Conservation (phyloP, 2,329 filamentous ascomycete genomes). For the Byssoonygena ceratinophila region DNA sequence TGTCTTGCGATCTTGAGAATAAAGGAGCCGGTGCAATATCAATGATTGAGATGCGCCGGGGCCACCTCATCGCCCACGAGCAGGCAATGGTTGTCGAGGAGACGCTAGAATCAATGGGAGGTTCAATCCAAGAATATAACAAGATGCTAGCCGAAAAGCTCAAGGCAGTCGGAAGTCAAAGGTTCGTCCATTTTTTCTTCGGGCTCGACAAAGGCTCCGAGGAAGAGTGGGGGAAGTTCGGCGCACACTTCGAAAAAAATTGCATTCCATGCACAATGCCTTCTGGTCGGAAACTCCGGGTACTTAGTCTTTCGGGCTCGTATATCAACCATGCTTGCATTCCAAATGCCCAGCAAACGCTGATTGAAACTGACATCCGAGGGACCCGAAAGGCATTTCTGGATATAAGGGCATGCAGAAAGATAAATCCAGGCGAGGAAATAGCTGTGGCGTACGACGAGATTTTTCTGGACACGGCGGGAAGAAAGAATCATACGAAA, state of each 20-base stretch:
- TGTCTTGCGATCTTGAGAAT: neutral
- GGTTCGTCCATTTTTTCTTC: slow-evolving; percentile 10
- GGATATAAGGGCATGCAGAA: slow-evolving; percentile 15
- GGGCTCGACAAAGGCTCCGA: neutral
- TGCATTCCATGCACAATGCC: slow-evolving; percentile 5
- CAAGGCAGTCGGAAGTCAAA: neutral
- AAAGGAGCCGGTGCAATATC: slow-evolving; percentile 8
- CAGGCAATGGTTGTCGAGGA: slow-evolving; percentile 8
- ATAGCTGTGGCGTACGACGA: slow-evolving; percentile 16
- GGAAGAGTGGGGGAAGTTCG: slow-evolving; percentile 7
- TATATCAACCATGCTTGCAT: slow-evolving; percentile 23
- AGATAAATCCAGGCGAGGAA: slow-evolving; percentile 22
- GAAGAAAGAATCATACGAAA: slow-evolving; percentile 15
- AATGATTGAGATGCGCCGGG: neutral
- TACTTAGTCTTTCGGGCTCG: neutral
- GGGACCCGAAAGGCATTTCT: slow-evolving; percentile 1
- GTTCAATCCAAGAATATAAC: slow-evolving; percentile 7
- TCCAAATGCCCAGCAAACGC: slow-evolving; percentile 19
- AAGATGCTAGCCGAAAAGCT: slow-evolving; percentile 5
- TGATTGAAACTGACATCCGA: slow-evolving; percentile 4
- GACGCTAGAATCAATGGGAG: neutral
- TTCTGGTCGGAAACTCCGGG: neutral
- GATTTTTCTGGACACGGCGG: neutral
- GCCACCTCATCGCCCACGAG: slow-evolving; percentile 11
- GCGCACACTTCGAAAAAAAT: slow-evolving; percentile 10